These are phyloP conservation scores for Alternaria triticina DNA, from an alignment of 2,329 filamentous ascomycete genomes.

Conservation along the genomic window DNA sequence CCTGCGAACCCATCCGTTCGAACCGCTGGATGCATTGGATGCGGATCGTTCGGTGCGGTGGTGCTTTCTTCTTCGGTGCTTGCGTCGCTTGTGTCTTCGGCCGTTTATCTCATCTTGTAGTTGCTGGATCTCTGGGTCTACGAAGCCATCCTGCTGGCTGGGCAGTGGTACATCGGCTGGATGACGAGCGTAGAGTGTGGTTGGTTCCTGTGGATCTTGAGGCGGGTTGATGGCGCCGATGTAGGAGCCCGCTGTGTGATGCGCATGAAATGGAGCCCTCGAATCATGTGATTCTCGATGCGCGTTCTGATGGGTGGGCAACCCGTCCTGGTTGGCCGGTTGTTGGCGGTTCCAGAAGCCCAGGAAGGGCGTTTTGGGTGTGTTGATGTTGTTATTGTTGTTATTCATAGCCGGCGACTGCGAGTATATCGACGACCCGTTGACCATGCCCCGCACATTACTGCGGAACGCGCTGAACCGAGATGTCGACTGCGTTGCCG, in stretches of 20 bases:
- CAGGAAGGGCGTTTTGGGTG: conserved; percentile 43
- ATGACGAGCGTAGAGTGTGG: conserved; percentile 36
- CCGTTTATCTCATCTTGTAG: conserved; percentile 54
- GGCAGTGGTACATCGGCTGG: conserved; percentile 41
- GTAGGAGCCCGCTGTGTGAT: conserved; percentile 47
- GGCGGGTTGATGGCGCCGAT: conserved; percentile 37
- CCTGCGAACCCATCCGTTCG: conserved; percentile 38
- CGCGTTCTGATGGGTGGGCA: conserved; percentile 23
- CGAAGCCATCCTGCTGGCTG: conserved; percentile 43
- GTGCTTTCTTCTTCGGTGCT: conserved; percentile 40
- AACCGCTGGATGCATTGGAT: background rate
- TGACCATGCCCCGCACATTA: conserved; percentile 39
- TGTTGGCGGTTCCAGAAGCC: conserved; percentile 41
- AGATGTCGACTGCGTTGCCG: conserved; percentile 24
- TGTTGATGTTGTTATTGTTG: conserved; percentile 32
- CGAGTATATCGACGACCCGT: conserved; percentile 48
- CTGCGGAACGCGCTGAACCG: conserved; percentile 27
- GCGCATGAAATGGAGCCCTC: conserved; percentile 36
- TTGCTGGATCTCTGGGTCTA: conserved; percentile 59
- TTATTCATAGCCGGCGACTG: conserved; percentile 37
- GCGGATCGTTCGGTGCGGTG: conserved; percentile 21
- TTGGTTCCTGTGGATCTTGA: conserved; percentile 27
- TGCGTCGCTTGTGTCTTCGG: conserved; percentile 45
- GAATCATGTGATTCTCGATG: conserved; percentile 37
- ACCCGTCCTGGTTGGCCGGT: conserved; percentile 28